Percentiles rank a stretch among this genome's conserved stretches.
These are phyloP conservation scores for Suillus americanus DNA, from an alignment of 768 basidiomycete species.

Conservation along the genomic window DNA sequence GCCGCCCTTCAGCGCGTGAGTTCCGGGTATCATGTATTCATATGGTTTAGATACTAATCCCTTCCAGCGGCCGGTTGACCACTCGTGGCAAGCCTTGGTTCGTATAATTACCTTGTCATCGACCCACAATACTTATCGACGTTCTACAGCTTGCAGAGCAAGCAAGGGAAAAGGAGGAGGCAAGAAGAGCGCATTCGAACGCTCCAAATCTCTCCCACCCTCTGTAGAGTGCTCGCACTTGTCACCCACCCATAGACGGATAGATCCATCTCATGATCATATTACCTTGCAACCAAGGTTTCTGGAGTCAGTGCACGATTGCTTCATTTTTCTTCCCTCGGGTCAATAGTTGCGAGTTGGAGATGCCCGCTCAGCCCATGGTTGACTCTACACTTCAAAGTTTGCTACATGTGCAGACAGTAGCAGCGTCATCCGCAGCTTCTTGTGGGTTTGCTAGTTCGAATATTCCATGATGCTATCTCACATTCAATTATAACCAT, in stretches of 20 bases:
- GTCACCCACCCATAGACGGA: not conserved
- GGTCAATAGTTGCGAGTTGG: not conserved
- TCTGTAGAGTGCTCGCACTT: conserved; percentile 2
- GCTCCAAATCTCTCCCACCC: not conserved
- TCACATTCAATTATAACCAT: not conserved
- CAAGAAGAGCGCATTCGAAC: conserved; percentile 13
- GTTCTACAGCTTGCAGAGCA: conserved; percentile 27
- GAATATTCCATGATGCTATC: not conserved
- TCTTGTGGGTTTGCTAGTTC: not conserved
- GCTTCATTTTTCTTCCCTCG: not conserved
- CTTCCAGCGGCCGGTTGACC: conserved; percentile 21
- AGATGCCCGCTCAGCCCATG: not conserved
- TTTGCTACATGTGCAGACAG: not conserved
- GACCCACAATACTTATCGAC: not conserved
- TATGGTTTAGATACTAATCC: not conserved
- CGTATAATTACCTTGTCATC: not conserved
- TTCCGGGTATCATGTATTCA: not conserved
- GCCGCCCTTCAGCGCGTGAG: conserved; percentile 31
- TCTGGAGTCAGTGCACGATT: not conserved
- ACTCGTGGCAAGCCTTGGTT: conserved; percentile 30
- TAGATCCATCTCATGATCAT: not conserved
- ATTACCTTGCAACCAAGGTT: not conserved
- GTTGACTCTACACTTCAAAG: not conserved
- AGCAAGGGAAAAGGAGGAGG: conserved; percentile 21
- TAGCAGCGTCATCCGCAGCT: not conserved